These are phyloP conservation scores for Hymenoscyphus albidus DNA, from an alignment of 2,329 filamentous ascomycete genomes.

Conservation along the genomic window DNA sequence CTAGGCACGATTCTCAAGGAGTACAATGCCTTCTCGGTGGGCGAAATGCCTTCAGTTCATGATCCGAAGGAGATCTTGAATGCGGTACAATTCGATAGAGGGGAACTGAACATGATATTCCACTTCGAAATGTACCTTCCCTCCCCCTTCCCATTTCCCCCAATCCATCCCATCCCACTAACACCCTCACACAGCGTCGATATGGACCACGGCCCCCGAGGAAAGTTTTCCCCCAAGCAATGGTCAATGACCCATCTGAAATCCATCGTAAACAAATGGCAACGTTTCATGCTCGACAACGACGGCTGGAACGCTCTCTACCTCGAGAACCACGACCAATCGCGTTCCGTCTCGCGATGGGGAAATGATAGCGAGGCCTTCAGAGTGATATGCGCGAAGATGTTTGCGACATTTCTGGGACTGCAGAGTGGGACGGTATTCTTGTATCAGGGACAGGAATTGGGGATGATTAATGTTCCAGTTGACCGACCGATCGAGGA, in stretches of 20 bases:
- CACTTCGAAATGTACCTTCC: constrained; percentile 58
- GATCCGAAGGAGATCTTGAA: constrained; percentile 48
- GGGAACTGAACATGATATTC: constrained; percentile 69
- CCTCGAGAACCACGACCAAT: constrained; percentile 56
- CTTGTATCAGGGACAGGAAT: constrained; percentile 58
- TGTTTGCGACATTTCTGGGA: constrained; percentile 49
- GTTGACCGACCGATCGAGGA: constrained; percentile 56
- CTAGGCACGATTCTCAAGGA: constrained; percentile 45
- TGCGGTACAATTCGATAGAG: constrained; percentile 51
- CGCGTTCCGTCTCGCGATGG: constrained; percentile 47
- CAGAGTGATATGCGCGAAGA: constrained; percentile 45
- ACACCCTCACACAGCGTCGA: constrained; percentile 42
- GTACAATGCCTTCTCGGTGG: constrained; percentile 50
- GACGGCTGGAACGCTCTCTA: constrained; percentile 56
- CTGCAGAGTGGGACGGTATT: constrained; percentile 53
- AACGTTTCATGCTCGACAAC: constrained; percentile 47
- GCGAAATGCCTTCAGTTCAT: constrained; percentile 44
- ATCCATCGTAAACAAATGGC: constrained; percentile 46
- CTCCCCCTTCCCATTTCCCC: constrained; percentile 12
- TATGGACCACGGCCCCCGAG: constrained; percentile 43
- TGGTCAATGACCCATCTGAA: constrained; percentile 41
- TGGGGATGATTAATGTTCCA: constrained; percentile 56
- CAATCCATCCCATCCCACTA: background rate
- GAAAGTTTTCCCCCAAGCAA: constrained; percentile 45
- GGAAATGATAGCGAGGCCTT: constrained; percentile 42